A percentile compares a stretch with the other conserved stretches of the same genome.
These are phyloP conservation scores for Paratinospora sagittata DNA, from an alignment of 164 flowering plant species.

Conservation along the genomic window DNA sequence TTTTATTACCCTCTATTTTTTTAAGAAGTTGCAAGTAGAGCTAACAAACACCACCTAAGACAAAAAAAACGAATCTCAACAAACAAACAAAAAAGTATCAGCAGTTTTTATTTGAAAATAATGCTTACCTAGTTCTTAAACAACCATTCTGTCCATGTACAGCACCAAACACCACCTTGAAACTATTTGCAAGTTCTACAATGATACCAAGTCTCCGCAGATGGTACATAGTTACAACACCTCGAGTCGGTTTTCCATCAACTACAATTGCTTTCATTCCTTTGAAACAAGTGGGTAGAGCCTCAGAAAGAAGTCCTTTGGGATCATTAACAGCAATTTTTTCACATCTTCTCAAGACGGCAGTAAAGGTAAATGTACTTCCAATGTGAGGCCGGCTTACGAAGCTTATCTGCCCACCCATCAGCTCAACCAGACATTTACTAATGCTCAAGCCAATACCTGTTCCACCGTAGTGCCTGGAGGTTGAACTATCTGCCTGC, in stretches of 20 bases:
- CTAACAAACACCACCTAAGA: too few species aligned
- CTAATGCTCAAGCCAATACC: conserved; percentile 94
- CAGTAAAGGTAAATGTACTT: conserved; percentile 85
- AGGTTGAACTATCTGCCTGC: conserved; percentile 97
- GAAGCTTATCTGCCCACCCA: conserved; percentile 83
- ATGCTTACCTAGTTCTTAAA: conserved; percentile 41
- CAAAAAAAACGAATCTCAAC: neutral
- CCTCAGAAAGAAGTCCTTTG: conserved; percentile 40
- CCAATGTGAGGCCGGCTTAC: conserved; percentile 73
- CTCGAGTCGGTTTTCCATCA: conserved; percentile 78
- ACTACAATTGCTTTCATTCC: conserved; percentile 74
- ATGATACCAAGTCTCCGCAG: conserved; percentile 71
- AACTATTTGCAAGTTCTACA: conserved; percentile 44
- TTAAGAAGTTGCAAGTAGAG: too few species aligned
- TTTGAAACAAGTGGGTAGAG: conserved; percentile 45
- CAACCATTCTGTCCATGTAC: conserved; percentile 37
- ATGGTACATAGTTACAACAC: conserved; percentile 82
- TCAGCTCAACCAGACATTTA: conserved; percentile 81
- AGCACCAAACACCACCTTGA: conserved; percentile 33
- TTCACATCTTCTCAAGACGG: conserved; percentile 45
- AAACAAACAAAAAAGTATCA: neutral
- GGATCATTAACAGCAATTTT: conserved; percentile 26
- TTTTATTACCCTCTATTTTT: too few species aligned
- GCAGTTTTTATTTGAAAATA: neutral
- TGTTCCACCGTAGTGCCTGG: conserved; percentile 84